A percentile compares a stretch with the other conserved stretches of the same genome.
Evolutionary conservation across 2,329 filamentous ascomycete genomes (phyloP).

Genomic region (Penicillium aurantiogriseum): DNA sequence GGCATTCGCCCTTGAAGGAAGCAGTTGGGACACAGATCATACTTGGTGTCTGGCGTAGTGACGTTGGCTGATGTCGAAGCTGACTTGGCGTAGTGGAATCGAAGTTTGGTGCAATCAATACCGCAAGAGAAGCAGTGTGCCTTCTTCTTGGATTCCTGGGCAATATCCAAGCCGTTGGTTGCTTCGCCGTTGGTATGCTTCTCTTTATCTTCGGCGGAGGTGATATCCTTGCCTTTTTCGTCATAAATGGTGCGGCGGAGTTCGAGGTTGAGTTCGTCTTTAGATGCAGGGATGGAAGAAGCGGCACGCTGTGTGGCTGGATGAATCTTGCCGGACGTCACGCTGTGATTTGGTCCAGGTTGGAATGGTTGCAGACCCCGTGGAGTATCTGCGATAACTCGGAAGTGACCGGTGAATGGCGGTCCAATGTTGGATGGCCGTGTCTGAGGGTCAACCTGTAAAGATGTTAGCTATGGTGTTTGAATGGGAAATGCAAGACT

Average conservation of each 20-base stretch:
- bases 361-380: slow-evolving; percentile 94
- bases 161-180: slow-evolving; percentile 61
- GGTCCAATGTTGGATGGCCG: slow-evolving; percentile 93
- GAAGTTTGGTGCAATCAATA: slow-evolving; percentile 75
- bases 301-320: slow-evolving; percentile 70
- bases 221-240: slow-evolving; percentile 80
- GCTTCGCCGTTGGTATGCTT: slow-evolving; percentile 69
- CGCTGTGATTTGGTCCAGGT: slow-evolving; percentile 72
- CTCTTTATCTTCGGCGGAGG: slow-evolving; percentile 66
- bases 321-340: slow-evolving; percentile 60
- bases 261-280: slow-evolving; percentile 85
- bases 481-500: neutral
- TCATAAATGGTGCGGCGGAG: slow-evolving; percentile 96
- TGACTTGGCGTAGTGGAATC: slow-evolving; percentile 69
- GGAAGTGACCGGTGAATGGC: slow-evolving; percentile 96
- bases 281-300: slow-evolving; percentile 62
- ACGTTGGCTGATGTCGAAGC: slow-evolving; percentile 58
- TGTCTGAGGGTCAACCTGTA: slow-evolving; percentile 89
- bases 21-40: slow-evolving; percentile 89
- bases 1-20: slow-evolving; percentile 83
- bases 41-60: slow-evolving; percentile 61
- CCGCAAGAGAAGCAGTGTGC: slow-evolving; percentile 89
- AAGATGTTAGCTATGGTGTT: slow-evolving; percentile 29
- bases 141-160: slow-evolving; percentile 63
- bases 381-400: slow-evolving; percentile 91